Evolutionary conservation across 2,329 filamentous ascomycete species (phyloP).

Genomic region (Exophiala calicioides): DNA sequence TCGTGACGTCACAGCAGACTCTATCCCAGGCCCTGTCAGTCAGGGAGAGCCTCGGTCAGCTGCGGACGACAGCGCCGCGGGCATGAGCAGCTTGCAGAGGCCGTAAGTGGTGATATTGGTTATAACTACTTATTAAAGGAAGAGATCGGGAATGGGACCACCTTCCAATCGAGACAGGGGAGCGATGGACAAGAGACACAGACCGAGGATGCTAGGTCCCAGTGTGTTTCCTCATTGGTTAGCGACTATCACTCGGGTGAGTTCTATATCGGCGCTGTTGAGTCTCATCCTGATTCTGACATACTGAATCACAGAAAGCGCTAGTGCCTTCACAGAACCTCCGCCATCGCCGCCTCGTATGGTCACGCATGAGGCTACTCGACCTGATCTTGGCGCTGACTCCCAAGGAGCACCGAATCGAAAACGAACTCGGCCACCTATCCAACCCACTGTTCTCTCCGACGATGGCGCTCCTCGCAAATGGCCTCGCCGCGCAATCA

Average conservation of each 20-base stretch:
- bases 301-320: not conserved
- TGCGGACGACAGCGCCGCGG: not conserved
- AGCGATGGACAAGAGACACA: constrained; percentile 2
- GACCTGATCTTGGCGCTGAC: constrained; percentile 3
- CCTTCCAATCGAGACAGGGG: constrained; percentile 4
- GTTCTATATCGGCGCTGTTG: constrained; percentile 2
- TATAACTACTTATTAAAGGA: not conserved
- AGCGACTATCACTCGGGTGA: constrained; percentile 3
- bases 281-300: constrained; percentile 3
- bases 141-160: not conserved
- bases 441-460: constrained; percentile 5
- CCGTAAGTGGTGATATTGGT: not conserved
- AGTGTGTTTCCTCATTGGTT: not conserved
- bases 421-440: constrained; percentile 15
- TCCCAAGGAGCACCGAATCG: constrained; percentile 8
- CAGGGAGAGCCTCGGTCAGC: not conserved
- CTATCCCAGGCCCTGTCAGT: not conserved
- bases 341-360: constrained; percentile 8
- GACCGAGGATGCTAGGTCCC: constrained; percentile 4
- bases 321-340: constrained; percentile 3
- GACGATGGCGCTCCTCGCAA: constrained; percentile 9
- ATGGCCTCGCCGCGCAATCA: constrained; percentile 12
- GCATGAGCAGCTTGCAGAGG: constrained; percentile 1
- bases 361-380: constrained; percentile 2
- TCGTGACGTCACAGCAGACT: not conserved